Evolutionary conservation across 2,329 filamentous ascomycete genomes (phyloP).

Genomic region (Pleomassaria siparia): DNA sequence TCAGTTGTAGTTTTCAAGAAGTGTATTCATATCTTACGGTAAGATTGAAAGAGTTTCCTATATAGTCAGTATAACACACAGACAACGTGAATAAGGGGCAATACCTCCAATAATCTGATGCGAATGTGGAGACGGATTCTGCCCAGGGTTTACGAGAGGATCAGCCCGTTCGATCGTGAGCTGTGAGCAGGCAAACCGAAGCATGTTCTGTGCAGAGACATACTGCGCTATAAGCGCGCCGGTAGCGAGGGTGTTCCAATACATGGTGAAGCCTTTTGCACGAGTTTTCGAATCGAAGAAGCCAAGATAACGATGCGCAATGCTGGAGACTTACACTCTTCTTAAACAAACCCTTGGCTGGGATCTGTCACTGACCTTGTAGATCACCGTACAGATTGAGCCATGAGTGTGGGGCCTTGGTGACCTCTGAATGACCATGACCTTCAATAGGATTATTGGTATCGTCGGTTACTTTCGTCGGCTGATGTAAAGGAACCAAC

Average conservation of each 20-base stretch:
- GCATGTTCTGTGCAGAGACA: constrained; percentile 35
- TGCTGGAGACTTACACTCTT: constrained; percentile 5
- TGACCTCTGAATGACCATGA: constrained; percentile 7
- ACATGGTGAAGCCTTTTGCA: constrained; percentile 17
- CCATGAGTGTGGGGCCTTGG: constrained; percentile 10
- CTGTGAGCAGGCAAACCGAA: constrained; percentile 38
- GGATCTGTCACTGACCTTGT: constrained; percentile 2
- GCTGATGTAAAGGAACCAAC: constrained; percentile 10
- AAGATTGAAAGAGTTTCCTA: constrained; percentile 36
- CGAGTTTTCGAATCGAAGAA: constrained; percentile 8
- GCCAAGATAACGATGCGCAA: constrained; percentile 5
- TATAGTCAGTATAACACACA: no score
- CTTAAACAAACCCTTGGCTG: constrained; percentile 7
- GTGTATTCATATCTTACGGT: constrained; percentile 18
- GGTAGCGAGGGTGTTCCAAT: constrained; percentile 24
- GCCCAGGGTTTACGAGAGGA: constrained; percentile 39
- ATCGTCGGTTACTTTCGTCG: constrained; percentile 7
- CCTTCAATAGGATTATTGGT: constrained; percentile 8
- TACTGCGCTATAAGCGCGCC: constrained; percentile 24
- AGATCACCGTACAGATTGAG: constrained; percentile 7
- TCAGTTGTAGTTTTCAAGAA: constrained; percentile 10
- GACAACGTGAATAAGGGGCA: no score
- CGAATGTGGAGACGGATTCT: constrained; percentile 28
- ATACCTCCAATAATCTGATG: constrained; percentile 38
- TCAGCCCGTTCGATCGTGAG: constrained; percentile 56